A percentile compares a stretch with the other conserved stretches of the same genome.
Conservation (phyloP, 2,329 filamentous ascomycete species). For the Verticillium nubilum region DNA sequence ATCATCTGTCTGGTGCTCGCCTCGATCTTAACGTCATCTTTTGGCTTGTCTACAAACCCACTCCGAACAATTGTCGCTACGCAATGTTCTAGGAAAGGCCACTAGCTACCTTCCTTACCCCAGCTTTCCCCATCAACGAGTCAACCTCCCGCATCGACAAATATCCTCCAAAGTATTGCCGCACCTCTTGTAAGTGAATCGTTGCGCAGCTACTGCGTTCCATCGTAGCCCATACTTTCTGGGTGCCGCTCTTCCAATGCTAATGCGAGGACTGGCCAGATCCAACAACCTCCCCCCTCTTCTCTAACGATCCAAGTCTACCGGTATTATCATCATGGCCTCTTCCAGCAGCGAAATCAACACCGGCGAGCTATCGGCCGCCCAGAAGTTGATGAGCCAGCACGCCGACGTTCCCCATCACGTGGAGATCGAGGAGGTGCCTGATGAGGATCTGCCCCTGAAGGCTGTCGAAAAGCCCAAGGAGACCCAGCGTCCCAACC, state of each 20-base stretch:
- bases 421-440: slow-evolving; percentile 72
- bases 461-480: slow-evolving; percentile 68
- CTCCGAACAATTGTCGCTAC: slow-evolving; percentile 8
- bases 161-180: not conserved
- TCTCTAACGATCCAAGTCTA: not conserved
- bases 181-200: not conserved
- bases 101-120: not conserved
- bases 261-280: not conserved
- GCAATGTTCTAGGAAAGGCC: slow-evolving; percentile 29
- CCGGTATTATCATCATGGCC: slow-evolving; percentile 31
- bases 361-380: slow-evolving; percentile 42
- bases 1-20: slow-evolving; percentile 26
- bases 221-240: not conserved
- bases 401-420: slow-evolving; percentile 51
- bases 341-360: slow-evolving; percentile 25
- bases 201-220: not conserved
- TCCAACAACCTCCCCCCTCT: not conserved
- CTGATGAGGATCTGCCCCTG: slow-evolving; percentile 70
- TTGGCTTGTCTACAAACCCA: slow-evolving; percentile 17
- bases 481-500: slow-evolving; percentile 35
- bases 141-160: not conserved
- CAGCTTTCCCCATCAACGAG: not conserved
- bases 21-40: slow-evolving; percentile 21
- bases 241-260: not conserved
- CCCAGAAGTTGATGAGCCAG: slow-evolving; percentile 60